phyloP scores from a whole-genome alignment of 2,329 filamentous ascomycete genomes.

The Neofusicoccum kwambonambiense region DNA sequence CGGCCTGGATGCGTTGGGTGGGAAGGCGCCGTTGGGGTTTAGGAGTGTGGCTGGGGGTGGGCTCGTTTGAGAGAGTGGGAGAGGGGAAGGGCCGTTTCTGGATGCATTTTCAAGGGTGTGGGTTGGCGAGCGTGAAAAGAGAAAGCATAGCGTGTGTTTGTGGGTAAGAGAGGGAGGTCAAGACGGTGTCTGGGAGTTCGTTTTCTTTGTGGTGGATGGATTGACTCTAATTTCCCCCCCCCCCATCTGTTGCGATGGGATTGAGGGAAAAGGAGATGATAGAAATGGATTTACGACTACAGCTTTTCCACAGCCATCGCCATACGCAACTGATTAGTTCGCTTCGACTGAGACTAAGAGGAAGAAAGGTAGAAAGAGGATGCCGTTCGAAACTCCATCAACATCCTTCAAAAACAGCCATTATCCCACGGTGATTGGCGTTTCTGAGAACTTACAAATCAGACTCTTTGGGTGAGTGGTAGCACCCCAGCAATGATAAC shows the following conservation, averaged over 20 bases:
- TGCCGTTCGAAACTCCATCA: too few species aligned
- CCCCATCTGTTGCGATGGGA: background rate
- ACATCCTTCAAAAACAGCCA: too few species aligned
- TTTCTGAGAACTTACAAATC: too few species aligned
- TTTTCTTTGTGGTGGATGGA: background rate
- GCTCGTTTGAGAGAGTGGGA: background rate
- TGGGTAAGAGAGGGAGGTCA: background rate
- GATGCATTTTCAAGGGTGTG: background rate
- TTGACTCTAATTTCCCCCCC: background rate
- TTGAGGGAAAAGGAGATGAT: background rate
- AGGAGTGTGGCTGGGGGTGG: constrained; percentile 14
- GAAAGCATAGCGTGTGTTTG: background rate
- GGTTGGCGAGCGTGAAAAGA: background rate
- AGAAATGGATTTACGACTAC: background rate
- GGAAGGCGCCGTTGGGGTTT: background rate
- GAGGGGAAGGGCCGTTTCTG: background rate
- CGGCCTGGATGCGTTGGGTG: background rate
- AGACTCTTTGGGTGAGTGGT: too few species aligned
- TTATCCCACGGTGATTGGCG: too few species aligned
- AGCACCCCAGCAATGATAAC: too few species aligned
- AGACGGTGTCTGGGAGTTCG: background rate
- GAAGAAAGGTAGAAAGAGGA: too few species aligned
- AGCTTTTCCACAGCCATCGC: background rate
- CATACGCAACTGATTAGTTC: background rate
- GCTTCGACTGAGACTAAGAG: too few species aligned